phyloP scores from a whole-genome alignment of 1,284 basidiomycete species.

The Sanguinoderma infundibulare region DNA sequence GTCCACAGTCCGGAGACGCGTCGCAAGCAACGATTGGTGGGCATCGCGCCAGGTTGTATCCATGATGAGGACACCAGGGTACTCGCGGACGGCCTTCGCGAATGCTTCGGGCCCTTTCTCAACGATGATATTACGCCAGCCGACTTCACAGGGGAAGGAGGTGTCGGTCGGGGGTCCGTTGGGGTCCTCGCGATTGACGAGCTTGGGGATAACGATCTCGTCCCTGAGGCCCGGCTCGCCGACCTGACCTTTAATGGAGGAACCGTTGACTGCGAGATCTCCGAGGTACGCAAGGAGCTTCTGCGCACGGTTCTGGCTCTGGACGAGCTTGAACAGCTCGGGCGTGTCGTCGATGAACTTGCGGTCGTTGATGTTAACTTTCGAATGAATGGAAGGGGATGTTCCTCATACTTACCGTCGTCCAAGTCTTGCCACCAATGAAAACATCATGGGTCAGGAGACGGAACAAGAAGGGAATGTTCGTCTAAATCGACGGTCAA shows the following conservation, averaged over 20 bases:
- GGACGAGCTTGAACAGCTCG: slow-evolving; percentile 97
- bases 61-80: slow-evolving; percentile 95
- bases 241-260: slow-evolving; percentile 90
- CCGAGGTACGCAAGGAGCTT: slow-evolving; percentile 97
- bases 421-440: slow-evolving; percentile 97
- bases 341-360: slow-evolving; percentile 99
- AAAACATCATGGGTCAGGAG: slow-evolving; percentile 98
- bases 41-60: slow-evolving; percentile 99
- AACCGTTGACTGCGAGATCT: slow-evolving; percentile 98
- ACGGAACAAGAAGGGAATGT: slow-evolving; percentile 99
- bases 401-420: slow-evolving; percentile 66
- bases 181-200: slow-evolving; percentile 82
- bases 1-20: slow-evolving; percentile 94
- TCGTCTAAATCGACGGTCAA: slow-evolving; percentile 63
- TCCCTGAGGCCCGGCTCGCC: slow-evolving; percentile 96
- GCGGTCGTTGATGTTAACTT: not conserved
- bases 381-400: not conserved
- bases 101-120: slow-evolving; percentile 98
- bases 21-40: slow-evolving; percentile 97
- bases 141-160: slow-evolving; percentile 81
- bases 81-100: slow-evolving; percentile 96
- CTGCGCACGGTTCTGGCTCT: slow-evolving; percentile 98
- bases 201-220: slow-evolving; percentile 85
- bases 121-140: slow-evolving; percentile 99
- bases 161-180: slow-evolving; percentile 80